Evolutionary conservation across 495 filamentous ascomycete species (phyloP).

Genomic region (Aspergillus hancockii): DNA sequence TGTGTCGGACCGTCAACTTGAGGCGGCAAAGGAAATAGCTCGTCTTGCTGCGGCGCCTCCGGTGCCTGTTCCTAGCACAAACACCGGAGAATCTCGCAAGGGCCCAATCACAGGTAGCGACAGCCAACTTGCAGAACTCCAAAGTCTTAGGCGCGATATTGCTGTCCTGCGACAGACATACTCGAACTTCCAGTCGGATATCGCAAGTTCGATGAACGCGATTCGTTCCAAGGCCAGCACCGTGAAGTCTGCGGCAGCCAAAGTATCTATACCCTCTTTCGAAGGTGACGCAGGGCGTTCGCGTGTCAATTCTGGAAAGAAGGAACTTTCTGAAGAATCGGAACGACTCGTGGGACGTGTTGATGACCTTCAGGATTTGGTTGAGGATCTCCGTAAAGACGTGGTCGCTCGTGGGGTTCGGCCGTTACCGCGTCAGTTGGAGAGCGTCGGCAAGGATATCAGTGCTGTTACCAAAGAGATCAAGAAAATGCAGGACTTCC

Average conservation of each 20-base stretch:
- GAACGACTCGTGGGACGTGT: constrained; percentile 87
- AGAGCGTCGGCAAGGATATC: constrained; percentile 84
- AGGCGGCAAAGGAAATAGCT: constrained; percentile 87
- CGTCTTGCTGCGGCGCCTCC: constrained; percentile 72
- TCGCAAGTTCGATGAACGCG: constrained; percentile 80
- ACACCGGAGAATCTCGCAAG: constrained; percentile 20
- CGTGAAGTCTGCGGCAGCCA: constrained; percentile 74
- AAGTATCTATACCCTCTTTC: constrained; percentile 61
- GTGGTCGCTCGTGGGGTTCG: constrained; percentile 92
- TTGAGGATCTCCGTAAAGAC: constrained; percentile 97
- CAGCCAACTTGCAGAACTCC: constrained; percentile 71
- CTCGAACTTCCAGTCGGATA: constrained; percentile 82
- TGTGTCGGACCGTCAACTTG: constrained; percentile 90
- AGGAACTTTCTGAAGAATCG: constrained; percentile 77
- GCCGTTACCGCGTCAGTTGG: constrained; percentile 87
- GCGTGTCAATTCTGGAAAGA: constrained; percentile 84
- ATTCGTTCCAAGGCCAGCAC: constrained; percentile 77
- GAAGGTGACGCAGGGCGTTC: constrained; percentile 73
- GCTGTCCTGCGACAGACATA: constrained; percentile 93
- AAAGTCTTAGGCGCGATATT: constrained; percentile 83
- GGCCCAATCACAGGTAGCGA: constrained; percentile 35
- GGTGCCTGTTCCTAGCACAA: constrained; percentile 29
- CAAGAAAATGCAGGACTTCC: constrained; percentile 92
- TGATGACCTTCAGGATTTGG: constrained; percentile 91
- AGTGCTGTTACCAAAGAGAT: constrained; percentile 78